Evolutionary conservation across 495 filamentous ascomycete species (phyloP).

Genomic region (Immersiella caudata): DNA sequence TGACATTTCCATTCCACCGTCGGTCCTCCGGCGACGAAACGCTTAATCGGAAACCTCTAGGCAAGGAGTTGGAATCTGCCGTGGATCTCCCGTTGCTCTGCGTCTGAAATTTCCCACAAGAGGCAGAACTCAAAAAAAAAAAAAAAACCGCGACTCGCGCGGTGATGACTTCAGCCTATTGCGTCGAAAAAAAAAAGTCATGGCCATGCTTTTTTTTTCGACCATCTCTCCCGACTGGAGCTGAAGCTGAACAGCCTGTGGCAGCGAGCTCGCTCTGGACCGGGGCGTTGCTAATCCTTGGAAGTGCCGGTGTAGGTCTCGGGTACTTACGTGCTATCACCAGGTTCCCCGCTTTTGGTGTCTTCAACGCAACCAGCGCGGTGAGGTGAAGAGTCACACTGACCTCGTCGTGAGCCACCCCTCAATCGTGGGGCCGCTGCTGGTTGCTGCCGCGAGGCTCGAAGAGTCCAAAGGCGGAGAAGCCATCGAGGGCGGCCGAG

Average conservation of each 20-base stretch:
- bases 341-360: background rate
- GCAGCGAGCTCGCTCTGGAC: background rate
- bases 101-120: background rate
- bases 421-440: background rate
- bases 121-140: slow-evolving; percentile 4
- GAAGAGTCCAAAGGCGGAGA: slow-evolving; percentile 8
- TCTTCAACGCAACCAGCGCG: background rate
- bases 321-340: slow-evolving; percentile 11
- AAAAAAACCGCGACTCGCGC: slow-evolving; percentile 5
- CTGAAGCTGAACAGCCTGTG: background rate
- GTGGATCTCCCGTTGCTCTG: background rate
- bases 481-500: background rate
- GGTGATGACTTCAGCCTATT: slow-evolving; percentile 14
- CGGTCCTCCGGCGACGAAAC: background rate
- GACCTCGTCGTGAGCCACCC: background rate
- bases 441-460: slow-evolving; percentile 1
- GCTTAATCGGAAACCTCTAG: background rate
- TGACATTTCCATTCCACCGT: background rate
- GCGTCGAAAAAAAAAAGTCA: background rate
- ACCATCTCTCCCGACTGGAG: background rate
- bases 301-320: slow-evolving; percentile 2
- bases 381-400: background rate
- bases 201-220: background rate
- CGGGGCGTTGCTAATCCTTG: background rate
- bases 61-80: background rate